These are phyloP conservation scores for Platanthera zijinensis DNA, from an alignment of 106 monocot species.

Conservation along the genomic window DNA sequence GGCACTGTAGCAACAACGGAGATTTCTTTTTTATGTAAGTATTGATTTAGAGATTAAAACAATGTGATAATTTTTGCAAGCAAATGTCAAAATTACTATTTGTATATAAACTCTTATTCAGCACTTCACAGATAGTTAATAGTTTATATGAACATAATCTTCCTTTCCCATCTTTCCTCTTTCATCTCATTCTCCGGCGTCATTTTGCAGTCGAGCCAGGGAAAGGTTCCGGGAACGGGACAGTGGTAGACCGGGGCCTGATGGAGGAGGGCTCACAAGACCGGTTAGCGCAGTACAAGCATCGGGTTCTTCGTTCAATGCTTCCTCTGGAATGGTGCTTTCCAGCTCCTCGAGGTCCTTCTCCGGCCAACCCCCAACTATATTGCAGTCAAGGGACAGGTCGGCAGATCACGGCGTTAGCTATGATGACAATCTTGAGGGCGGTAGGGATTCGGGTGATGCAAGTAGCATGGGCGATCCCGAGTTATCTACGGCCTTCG, in stretches of 20 bases:
- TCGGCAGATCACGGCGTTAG: constrained; percentile 5
- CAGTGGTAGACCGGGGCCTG: constrained; percentile 33
- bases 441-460: constrained; percentile 77
- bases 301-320: constrained; percentile 7
- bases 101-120: too few species aligned
- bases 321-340: constrained; percentile 31
- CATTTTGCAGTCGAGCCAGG: constrained; percentile 44
- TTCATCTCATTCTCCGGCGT: too few species aligned
- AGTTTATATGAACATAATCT: too few species aligned
- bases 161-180: too few species aligned
- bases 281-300: constrained; percentile 9
- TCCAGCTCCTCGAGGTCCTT: constrained; percentile 51
- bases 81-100: too few species aligned
- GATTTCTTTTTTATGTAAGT: too few species aligned
- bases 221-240: constrained; percentile 86
- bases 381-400: constrained; percentile 73
- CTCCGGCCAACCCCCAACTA: constrained; percentile 61
- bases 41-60: too few species aligned
- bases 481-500: constrained; percentile 44
- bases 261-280: constrained; percentile 46
- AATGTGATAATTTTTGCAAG: too few species aligned
- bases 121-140: too few species aligned
- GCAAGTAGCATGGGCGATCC: constrained; percentile 71
- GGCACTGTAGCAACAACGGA: too few species aligned
- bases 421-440: constrained; percentile 62